These are phyloP conservation scores for Trematosphaeria pertusa DNA, from an alignment of 2,329 filamentous ascomycete species.

Conservation along the genomic window DNA sequence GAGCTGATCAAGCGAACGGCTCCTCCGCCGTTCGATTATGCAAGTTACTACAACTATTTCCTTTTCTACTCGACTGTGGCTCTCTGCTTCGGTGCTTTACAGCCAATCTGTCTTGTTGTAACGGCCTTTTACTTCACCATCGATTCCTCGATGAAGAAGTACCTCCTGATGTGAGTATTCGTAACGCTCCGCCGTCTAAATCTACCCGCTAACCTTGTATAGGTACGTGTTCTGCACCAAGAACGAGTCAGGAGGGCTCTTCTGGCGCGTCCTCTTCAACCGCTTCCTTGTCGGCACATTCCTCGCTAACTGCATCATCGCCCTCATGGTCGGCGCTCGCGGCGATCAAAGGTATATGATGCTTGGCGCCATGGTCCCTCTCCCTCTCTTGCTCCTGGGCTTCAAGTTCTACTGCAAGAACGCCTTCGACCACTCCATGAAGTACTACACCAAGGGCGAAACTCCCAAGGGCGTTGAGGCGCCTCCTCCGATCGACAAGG, in stretches of 20 bases:
- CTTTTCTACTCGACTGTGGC: slow-evolving; percentile 92
- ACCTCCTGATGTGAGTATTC: slow-evolving; percentile 74
- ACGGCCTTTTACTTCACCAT: slow-evolving; percentile 88
- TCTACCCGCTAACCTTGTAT: slow-evolving; percentile 13
- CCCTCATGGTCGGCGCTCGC: slow-evolving; percentile 75
- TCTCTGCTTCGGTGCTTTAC: slow-evolving; percentile 81
- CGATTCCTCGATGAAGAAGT: slow-evolving; percentile 93
- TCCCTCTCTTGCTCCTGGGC: slow-evolving; percentile 77
- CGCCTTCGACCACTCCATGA: slow-evolving; percentile 78
- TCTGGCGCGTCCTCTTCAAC: slow-evolving; percentile 92
- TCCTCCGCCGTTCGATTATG: slow-evolving; percentile 91
- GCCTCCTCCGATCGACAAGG: slow-evolving; percentile 49
- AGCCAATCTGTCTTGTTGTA: slow-evolving; percentile 85
- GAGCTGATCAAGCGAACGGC: slow-evolving; percentile 93
- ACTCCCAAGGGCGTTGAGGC: slow-evolving; percentile 58
- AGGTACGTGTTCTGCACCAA: slow-evolving; percentile 91
- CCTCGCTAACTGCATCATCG: slow-evolving; percentile 79
- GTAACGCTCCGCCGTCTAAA: background rate
- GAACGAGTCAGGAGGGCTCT: slow-evolving; percentile 91
- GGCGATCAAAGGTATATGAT: slow-evolving; percentile 59
- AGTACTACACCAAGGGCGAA: slow-evolving; percentile 77
- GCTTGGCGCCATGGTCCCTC: slow-evolving; percentile 73
- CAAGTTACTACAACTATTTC: slow-evolving; percentile 98
- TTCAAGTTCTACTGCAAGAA: slow-evolving; percentile 88
- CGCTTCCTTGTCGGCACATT: slow-evolving; percentile 85